A percentile compares a stretch with the other conserved stretches of the same genome.
These are phyloP conservation scores for thale cress (Arabidopsis thaliana) DNA, from an alignment of 345 rosid genomes.

Conservation along the genomic window TAIR10.1 NC_003070.9:10310501-10311000, in stretches of 20 bases:
- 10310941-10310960: conserved; percentile 18
- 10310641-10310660: conserved; percentile 64
- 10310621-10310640: conserved; percentile 80
- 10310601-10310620: conserved; percentile 82
- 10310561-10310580: conserved; percentile 58
- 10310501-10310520: conserved; percentile 62
- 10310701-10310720: neutral
- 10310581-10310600: conserved; percentile 79
- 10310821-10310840: conserved; percentile 92
- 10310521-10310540: conserved; percentile 75
- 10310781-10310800: conserved; percentile 86
- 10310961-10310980: neutral
- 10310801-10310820: conserved; percentile 92
- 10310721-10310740: conserved; percentile 19
- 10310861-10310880: conserved; percentile 66
- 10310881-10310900: conserved; percentile 85
- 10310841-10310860: conserved; percentile 80
- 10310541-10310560: conserved; percentile 66
- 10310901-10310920: conserved; percentile 78
- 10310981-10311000: neutral
- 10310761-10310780: conserved; percentile 85
- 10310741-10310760: conserved; percentile 61
- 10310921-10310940: conserved; percentile 90
- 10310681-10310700: conserved; percentile 14
- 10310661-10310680: conserved; percentile 14